These are phyloP conservation scores for Podospora pseudoanserina DNA, from an alignment of 495 filamentous ascomycete genomes.

Conservation along the genomic window DNA sequence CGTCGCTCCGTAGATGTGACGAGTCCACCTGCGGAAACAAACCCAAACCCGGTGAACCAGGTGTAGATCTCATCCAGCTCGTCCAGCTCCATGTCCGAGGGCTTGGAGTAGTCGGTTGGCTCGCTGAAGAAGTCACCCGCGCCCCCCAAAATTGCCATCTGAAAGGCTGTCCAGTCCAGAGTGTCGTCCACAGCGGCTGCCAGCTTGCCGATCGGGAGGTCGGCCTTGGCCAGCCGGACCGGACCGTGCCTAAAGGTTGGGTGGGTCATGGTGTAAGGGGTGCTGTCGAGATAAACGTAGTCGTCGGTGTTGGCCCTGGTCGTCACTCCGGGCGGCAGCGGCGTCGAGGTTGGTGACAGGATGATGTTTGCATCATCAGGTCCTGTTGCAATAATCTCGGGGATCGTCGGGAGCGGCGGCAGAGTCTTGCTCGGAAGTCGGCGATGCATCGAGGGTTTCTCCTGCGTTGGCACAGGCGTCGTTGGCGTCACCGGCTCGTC, in stretches of 20 bases:
- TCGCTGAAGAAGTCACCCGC: conserved; percentile 45
- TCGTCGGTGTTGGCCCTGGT: conserved; percentile 28
- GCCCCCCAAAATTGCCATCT: conserved; percentile 52
- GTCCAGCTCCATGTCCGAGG: conserved; percentile 34
- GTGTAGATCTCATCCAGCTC: conserved; percentile 39
- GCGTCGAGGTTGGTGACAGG: conserved; percentile 19
- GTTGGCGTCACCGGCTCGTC: conserved; percentile 16
- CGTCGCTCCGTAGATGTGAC: conserved; percentile 25
- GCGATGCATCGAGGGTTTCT: conserved; percentile 16
- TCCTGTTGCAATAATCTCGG: conserved; percentile 34
- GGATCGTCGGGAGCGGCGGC: conserved; percentile 43
- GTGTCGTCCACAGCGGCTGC: conserved; percentile 41
- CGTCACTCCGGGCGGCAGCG: conserved; percentile 16
- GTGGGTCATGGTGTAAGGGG: conserved; percentile 39
- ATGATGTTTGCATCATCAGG: conserved; percentile 15
- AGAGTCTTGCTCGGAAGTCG: conserved; percentile 24
- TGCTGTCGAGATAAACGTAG: conserved; percentile 41
- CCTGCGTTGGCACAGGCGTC: conserved; percentile 19
- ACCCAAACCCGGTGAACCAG: conserved; percentile 46
- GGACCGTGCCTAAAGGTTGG: conserved; percentile 47
- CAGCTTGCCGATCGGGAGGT: conserved; percentile 34
- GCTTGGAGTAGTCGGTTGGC: conserved; percentile 38
- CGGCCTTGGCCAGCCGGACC: conserved; percentile 44
- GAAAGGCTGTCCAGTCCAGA: conserved; percentile 55
- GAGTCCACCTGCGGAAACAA: conserved; percentile 35